These are phyloP conservation scores for Alternaria sp. DNA, from an alignment of 2,329 filamentous ascomycete genomes.

Conservation along the genomic window DNA sequence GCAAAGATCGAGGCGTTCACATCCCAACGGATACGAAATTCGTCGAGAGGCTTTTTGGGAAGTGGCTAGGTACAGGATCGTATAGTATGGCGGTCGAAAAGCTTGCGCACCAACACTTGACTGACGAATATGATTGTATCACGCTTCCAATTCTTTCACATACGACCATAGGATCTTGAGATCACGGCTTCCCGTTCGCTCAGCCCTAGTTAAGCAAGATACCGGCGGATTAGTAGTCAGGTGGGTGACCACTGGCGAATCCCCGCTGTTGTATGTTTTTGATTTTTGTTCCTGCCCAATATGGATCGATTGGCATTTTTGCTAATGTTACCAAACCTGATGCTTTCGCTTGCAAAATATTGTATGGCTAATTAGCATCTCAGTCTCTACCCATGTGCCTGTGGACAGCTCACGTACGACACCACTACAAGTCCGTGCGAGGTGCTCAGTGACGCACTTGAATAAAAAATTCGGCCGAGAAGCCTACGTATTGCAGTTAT, in stretches of 20 bases:
- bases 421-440: neutral
- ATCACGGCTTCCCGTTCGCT: slow-evolving; percentile 10
- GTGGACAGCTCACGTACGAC: neutral
- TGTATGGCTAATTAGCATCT: neutral
- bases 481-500: neutral
- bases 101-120: neutral
- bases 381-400: neutral
- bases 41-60: slow-evolving; percentile 68
- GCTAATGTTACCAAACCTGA: neutral
- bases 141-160: neutral
- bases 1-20: slow-evolving; percentile 80
- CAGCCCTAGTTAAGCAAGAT: slow-evolving; percentile 4
- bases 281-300: neutral
- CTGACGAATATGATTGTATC: neutral
- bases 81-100: neutral
- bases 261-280: slow-evolving; percentile 15
- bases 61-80: neutral
- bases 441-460: neutral
- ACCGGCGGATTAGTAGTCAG: slow-evolving; percentile 8
- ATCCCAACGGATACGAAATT: slow-evolving; percentile 73
- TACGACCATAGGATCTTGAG: slow-evolving; percentile 11
- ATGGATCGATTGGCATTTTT: neutral
- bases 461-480: neutral
- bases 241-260: slow-evolving; percentile 11
- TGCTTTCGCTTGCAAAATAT: neutral